Evolutionary conservation across 2,329 filamentous ascomycete species (phyloP).

Genomic region (Hypoxylon sp.): DNA sequence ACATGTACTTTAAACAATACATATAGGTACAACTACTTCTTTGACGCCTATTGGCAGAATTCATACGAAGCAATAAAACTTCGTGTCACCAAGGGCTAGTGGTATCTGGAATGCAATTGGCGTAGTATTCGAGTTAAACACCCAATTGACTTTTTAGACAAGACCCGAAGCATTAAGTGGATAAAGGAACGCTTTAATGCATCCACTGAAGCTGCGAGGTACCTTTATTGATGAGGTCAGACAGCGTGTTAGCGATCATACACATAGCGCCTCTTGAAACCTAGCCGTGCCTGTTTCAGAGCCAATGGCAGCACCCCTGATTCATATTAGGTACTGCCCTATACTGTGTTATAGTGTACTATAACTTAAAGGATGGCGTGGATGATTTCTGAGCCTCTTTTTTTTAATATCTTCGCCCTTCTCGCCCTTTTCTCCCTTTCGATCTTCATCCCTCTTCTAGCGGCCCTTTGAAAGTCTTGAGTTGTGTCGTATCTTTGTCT

Average conservation of each 20-base stretch:
- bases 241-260: slow-evolving; percentile 35
- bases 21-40: not conserved
- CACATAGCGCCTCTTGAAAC: slow-evolving; percentile 43
- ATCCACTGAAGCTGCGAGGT: slow-evolving; percentile 21
- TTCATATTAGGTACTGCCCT: slow-evolving; percentile 26
- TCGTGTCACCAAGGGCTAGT: not conserved
- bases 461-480: not conserved
- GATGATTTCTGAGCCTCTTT: slow-evolving; percentile 6
- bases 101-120: slow-evolving; percentile 15
- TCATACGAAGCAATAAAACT: slow-evolving; percentile 14
- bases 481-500: slow-evolving; percentile 10
- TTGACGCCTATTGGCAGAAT: not conserved
- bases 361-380: slow-evolving; percentile 4
- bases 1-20: not conserved
- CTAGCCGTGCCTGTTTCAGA: slow-evolving; percentile 39
- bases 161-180: not conserved
- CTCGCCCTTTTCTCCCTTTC: slow-evolving; percentile 3
- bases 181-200: not conserved
- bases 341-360: not conserved
- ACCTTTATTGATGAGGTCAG: slow-evolving; percentile 26
- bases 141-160: slow-evolving; percentile 1
- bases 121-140: not conserved
- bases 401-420: slow-evolving; percentile 10
- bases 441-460: slow-evolving; percentile 7
- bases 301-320: slow-evolving; percentile 28